Evolutionary conservation across 345 rosid genomes (phyloP).

Genomic region (Euphorbia pulcherrima): DNA sequence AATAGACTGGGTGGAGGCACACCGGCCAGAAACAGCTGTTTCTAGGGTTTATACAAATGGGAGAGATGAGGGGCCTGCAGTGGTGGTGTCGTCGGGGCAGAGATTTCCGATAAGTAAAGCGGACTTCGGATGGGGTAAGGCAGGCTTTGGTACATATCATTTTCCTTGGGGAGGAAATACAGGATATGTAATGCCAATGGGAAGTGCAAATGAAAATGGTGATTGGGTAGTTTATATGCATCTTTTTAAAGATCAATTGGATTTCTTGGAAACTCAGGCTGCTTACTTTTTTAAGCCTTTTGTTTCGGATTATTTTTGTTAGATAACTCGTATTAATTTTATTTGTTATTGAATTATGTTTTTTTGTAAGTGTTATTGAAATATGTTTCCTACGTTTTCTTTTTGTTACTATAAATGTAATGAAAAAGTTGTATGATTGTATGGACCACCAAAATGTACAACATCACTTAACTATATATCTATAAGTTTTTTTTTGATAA

Average conservation of each 20-base stretch:
- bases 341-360: too few relatives aligned
- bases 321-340: too few relatives aligned
- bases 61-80: conserved; percentile 45
- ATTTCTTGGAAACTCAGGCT: conserved; percentile 36
- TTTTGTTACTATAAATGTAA: too few relatives aligned
- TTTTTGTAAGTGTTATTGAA: too few relatives aligned
- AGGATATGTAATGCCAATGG: conserved; percentile 70
- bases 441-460: too few relatives aligned
- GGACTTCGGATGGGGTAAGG: conserved; percentile 61
- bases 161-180: conserved; percentile 51
- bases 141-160: conserved; percentile 53
- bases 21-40: conserved; percentile 44
- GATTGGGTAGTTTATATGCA: conserved; percentile 65
- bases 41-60: conserved; percentile 47
- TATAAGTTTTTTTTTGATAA: too few relatives aligned
- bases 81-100: conserved; percentile 76
- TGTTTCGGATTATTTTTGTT: too few relatives aligned
- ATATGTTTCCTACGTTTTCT: too few relatives aligned
- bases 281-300: conserved; percentile 35
- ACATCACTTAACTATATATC: too few relatives aligned
- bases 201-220: conserved; percentile 37
- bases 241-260: conserved; percentile 29
- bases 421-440: too few relatives aligned
- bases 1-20: conserved; percentile 77
- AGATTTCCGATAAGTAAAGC: conserved; percentile 43